Conservation (phyloP, 139 green algal genomes). For the Chlorella sp. region DNA sequence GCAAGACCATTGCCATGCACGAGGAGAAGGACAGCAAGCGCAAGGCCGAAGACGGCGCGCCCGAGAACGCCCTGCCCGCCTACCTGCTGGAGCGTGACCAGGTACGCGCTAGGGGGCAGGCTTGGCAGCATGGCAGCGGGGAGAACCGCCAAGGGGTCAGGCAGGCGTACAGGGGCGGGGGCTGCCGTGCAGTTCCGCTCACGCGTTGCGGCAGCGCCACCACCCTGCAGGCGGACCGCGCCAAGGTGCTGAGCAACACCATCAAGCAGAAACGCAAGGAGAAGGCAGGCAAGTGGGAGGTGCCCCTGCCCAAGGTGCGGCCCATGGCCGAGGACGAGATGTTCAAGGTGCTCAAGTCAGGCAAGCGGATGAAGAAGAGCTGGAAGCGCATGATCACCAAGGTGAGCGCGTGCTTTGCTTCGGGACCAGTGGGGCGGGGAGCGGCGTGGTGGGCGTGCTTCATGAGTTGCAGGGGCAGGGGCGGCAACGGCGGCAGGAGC, state of each 20-base stretch:
- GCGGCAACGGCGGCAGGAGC: too few species aligned
- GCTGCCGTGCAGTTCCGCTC: too few species aligned
- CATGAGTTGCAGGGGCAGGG: too few species aligned
- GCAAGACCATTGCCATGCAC: constrained; percentile 99
- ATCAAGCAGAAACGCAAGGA: constrained; percentile 99
- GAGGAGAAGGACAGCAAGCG: constrained; percentile 90
- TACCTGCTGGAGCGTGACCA: constrained; percentile 99
- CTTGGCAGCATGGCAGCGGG: too few species aligned
- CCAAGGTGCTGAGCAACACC: constrained; percentile 99
- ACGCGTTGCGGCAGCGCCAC: too few species aligned
- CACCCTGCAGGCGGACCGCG: constrained; percentile 63
- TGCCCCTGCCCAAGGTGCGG: constrained; percentile 96
- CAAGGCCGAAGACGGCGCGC: constrained; percentile 81
- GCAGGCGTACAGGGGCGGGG: too few species aligned
- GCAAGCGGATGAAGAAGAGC: constrained; percentile 89
- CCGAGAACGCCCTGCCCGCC: constrained; percentile 85
- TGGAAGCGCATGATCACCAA: constrained; percentile 99
- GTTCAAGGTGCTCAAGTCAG: constrained; percentile 94
- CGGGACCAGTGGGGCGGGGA: background rate
- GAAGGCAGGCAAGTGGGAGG: constrained; percentile 99
- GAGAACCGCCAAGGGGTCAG: too few species aligned
- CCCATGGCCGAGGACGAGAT: constrained; percentile 98
- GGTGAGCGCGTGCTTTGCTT: constrained; percentile 25
- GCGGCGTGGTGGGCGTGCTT: too few species aligned
- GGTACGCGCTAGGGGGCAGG: too few species aligned